Percentiles rank a stretch among this genome's conserved stretches.
Evolutionary conservation across 306 rosid species (phyloP).

Genomic region (cucumber (Cucumis sativus)): Cucumber_9930_V3 NC_026659.2:26804001-26804500

Average conservation of each 20-base stretch:
- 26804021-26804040: conserved; percentile 70
- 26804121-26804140: conserved; percentile 44
- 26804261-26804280: conserved; percentile 62
- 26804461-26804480: neutral
- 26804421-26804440: neutral
- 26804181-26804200: neutral
- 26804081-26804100: conserved; percentile 59
- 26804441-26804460: neutral
- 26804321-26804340: conserved; percentile 67
- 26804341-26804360: conserved; percentile 79
- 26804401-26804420: neutral
- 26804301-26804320: conserved; percentile 72
- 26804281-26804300: conserved; percentile 66
- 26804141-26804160: neutral
- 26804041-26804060: conserved; percentile 65
- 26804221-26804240: conserved; percentile 37
- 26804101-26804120: conserved; percentile 44
- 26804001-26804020: conserved; percentile 52
- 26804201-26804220: conserved; percentile 25
- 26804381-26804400: neutral
- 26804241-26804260: conserved; percentile 78
- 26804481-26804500: neutral
- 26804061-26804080: conserved; percentile 61
- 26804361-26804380: neutral
- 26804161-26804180: neutral